These are phyloP conservation scores for Hyparrhenia diplandra DNA, from an alignment of 176 grass and related monocot genomes.

Conservation along the genomic window DNA sequence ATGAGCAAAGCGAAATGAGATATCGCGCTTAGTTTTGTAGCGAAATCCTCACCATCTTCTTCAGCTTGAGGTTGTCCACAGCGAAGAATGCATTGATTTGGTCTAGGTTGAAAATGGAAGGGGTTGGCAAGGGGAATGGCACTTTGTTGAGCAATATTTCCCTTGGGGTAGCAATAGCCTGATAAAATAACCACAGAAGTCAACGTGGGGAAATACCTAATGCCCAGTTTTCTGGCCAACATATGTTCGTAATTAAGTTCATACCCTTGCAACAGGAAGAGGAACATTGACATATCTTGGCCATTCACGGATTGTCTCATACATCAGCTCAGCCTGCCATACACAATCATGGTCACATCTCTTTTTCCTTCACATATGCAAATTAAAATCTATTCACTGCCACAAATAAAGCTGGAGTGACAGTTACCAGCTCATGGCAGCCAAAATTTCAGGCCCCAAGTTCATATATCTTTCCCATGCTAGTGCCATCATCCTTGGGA, in stretches of 20 bases:
- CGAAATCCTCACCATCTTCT: slow-evolving; percentile 21
- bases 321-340: slow-evolving; percentile 87
- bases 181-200: slow-evolving; percentile 3
- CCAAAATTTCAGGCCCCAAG: slow-evolving; percentile 90
- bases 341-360: neutral
- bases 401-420: neutral
- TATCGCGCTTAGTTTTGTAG: neutral
- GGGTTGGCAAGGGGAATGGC: slow-evolving; percentile 81
- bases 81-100: slow-evolving; percentile 69
- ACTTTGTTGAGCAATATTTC: slow-evolving; percentile 90
- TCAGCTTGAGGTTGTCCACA: slow-evolving; percentile 59
- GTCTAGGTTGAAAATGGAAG: slow-evolving; percentile 83
- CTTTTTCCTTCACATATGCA: neutral
- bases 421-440: slow-evolving; percentile 78
- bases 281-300: slow-evolving; percentile 83
- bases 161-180: slow-evolving; percentile 83
- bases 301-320: slow-evolving; percentile 73
- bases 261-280: slow-evolving; percentile 84
- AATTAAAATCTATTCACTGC: neutral
- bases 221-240: neutral
- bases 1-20: neutral
- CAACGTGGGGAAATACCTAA: neutral
- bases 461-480: slow-evolving; percentile 88
- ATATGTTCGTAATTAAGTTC: neutral
- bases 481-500: slow-evolving; percentile 92